Evolutionary conservation across 2,329 filamentous ascomycete genomes (phyloP).

Genomic region (Aspergillus clavatus): DNA sequence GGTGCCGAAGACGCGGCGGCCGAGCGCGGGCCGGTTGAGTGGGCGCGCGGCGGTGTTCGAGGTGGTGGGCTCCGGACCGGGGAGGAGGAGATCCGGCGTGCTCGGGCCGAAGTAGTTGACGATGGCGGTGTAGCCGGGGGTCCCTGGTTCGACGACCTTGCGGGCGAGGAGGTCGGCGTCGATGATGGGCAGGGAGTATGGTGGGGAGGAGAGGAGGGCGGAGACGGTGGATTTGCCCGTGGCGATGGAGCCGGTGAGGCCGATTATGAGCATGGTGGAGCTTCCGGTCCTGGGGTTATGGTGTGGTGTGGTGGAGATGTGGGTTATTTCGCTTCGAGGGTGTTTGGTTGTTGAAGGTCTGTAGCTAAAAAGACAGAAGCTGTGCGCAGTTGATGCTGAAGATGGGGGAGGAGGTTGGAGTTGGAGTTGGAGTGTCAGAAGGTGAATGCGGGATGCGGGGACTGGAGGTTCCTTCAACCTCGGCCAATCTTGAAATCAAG

Average conservation of each 20-base stretch:
- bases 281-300: background rate
- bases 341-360: background rate
- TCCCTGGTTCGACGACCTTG: constrained; percentile 90
- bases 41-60: constrained; percentile 45
- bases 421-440: constrained; percentile 1
- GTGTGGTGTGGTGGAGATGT: background rate
- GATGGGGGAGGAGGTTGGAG: background rate
- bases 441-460: constrained; percentile 18
- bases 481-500: constrained; percentile 11
- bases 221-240: constrained; percentile 98
- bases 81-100: constrained; percentile 79
- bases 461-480: constrained; percentile 19
- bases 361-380: background rate
- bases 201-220: constrained; percentile 68
- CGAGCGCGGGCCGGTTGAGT: constrained; percentile 80
- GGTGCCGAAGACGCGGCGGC: constrained; percentile 78
- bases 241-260: constrained; percentile 93
- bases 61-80: too few species aligned
- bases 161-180: constrained; percentile 91
- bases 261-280: constrained; percentile 89
- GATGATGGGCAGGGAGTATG: constrained; percentile 83
- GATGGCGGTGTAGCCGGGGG: constrained; percentile 75
- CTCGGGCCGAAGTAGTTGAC: constrained; percentile 73
- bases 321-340: too few species aligned
- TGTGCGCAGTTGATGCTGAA: background rate